These are phyloP conservation scores for Mycocentrospora acerina DNA, from an alignment of 2,329 filamentous ascomycete genomes.

Conservation along the genomic window DNA sequence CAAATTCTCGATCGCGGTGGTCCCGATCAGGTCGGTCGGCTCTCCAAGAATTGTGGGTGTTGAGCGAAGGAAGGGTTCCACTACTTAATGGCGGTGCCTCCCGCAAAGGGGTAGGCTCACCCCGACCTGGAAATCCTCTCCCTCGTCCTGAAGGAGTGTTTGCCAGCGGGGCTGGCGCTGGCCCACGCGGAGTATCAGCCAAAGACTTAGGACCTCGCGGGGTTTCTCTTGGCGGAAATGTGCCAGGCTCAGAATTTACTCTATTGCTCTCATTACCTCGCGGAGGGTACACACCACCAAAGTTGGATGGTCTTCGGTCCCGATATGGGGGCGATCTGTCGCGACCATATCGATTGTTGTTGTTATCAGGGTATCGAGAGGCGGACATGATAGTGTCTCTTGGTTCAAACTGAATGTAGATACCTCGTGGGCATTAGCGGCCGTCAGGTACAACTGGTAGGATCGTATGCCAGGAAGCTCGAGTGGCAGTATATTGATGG, in stretches of 20 bases:
- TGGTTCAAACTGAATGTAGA: conserved; percentile 3
- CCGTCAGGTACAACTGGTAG: too few relatives aligned
- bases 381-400: conserved; percentile 33
- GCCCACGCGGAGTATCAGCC: conserved; percentile 60
- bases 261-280: conserved; percentile 42
- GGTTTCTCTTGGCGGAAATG: conserved; percentile 56
- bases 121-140: conserved; percentile 59
- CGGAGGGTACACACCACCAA: conserved; percentile 58
- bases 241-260: conserved; percentile 28
- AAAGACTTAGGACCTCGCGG: conserved; percentile 81
- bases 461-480: too few relatives aligned
- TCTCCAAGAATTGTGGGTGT: conserved; percentile 55
- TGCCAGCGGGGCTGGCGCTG: conserved; percentile 32
- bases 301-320: conserved; percentile 67
- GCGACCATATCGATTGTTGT: conserved; percentile 42
- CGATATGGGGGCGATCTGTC: conserved; percentile 57
- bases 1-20: conserved; percentile 55
- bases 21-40: conserved; percentile 51
- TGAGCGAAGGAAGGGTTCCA: conserved; percentile 22
- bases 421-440: not conserved
- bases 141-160: conserved; percentile 49
- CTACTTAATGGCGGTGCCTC: conserved; percentile 53
- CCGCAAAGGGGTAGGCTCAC: conserved; percentile 64
- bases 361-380: conserved; percentile 38
- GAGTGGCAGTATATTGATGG: too few relatives aligned